Evolutionary conservation across 768 basidiomycete species (phyloP), one percentile per base, ranked within the genome.

Genomic region (Trametes villosa): DNA sequence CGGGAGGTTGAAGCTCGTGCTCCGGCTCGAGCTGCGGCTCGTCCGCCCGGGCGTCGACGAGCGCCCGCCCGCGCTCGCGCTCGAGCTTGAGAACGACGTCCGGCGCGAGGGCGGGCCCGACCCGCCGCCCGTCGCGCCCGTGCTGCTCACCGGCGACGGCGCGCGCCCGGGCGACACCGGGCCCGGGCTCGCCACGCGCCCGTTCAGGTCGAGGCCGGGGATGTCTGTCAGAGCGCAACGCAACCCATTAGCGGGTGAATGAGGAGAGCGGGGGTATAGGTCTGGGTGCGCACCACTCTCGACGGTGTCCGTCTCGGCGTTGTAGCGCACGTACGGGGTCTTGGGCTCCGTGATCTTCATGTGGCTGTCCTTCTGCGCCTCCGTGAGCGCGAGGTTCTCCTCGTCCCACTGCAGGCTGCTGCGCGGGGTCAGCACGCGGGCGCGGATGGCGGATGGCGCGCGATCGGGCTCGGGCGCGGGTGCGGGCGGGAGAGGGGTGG

Each of bases 281-380:
- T n/a, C n/a, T n/a, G n/a, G n/a, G n/a, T n/a, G n/a, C 73, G 58
- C 61, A 94, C 95, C 93, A 63, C 90, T 87, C 74, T 94, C 92
- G 42, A 94, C 76, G 54, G 83, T 83, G 72, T 94, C 92, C n/a
- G 88, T 88, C 71, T 90, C 88, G 3, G 92, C 83, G 68, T 94
- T 91, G 74, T 94, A 96, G 66, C 93, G 81, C 54, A 98, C 95
- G 75, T 91, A 98, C 2, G 95, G 95, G 11, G 95, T 98, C 83
- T 98, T 98, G 53, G 95, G 95, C 70, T 98, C 95, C 2, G 92
- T 94, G 70, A 98, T 98, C 85, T 97, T 98, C 95, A 97, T 98
- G 71, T 94, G 78, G 64, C 92, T 95, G 70, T 96, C 94, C 75
- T 96, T 96, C 81, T 91, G 86, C 65, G 94, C 87, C 75, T 98